A percentile compares a stretch with the other conserved stretches of the same genome.
phyloP scores from a whole-genome alignment of 768 basidiomycete species.

The Leucocoprinus sp. region DNA sequence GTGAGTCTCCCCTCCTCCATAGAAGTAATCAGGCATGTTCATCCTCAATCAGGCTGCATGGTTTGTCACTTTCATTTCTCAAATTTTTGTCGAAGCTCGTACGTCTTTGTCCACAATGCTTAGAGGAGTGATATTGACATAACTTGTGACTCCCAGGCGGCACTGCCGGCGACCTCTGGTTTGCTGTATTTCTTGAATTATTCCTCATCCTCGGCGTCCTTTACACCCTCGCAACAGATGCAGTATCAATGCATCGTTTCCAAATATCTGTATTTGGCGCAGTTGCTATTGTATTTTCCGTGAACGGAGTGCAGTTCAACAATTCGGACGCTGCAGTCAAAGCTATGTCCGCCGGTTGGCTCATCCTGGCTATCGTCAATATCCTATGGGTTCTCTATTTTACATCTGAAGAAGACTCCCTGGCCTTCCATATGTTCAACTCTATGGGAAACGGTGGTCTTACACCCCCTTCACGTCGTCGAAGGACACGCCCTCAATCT shows the following conservation, averaged over 20 bases:
- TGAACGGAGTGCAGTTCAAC: constrained; percentile 42
- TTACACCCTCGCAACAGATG: constrained; percentile 77
- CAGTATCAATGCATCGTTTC: constrained; percentile 86
- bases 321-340: constrained; percentile 45
- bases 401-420: constrained; percentile 92
- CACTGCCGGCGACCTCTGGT: constrained; percentile 67
- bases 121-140: not conserved
- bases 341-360: constrained; percentile 90
- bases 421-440: constrained; percentile 79
- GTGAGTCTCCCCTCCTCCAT: constrained; percentile 42
- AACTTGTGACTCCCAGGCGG: constrained; percentile 22
- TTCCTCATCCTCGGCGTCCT: constrained; percentile 66
- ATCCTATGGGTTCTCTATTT: constrained; percentile 97
- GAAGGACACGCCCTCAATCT: constrained; percentile 56
- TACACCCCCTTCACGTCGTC: constrained; percentile 70
- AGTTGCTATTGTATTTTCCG: constrained; percentile 82
- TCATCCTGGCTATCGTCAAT: constrained; percentile 85
- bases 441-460: constrained; percentile 81
- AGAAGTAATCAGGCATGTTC: constrained; percentile 10
- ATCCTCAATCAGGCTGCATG: constrained; percentile 47
- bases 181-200: constrained; percentile 72
- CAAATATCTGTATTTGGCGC: constrained; percentile 88
- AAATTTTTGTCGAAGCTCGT: constrained; percentile 57
- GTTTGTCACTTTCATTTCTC: constrained; percentile 73
- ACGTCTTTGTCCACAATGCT: constrained; percentile 9